Evolutionary conservation across 257 asterid species (phyloP).

Genomic region (Lycium barbarum): DNA sequence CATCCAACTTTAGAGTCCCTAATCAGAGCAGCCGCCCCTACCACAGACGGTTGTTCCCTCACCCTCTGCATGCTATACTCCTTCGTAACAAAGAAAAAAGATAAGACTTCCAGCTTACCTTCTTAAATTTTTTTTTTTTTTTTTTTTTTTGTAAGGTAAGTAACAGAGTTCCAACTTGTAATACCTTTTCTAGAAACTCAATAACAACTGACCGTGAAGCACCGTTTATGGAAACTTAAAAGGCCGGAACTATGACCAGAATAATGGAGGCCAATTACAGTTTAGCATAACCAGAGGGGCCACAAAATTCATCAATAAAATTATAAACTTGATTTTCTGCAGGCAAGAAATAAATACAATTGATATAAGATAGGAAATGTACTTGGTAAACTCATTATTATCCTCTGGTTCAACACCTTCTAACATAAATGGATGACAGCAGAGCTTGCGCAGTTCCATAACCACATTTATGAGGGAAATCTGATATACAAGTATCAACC

Average conservation of each 20-base stretch:
- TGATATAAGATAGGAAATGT: constrained; percentile 31
- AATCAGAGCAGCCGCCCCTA: constrained; percentile 4
- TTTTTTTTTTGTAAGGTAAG: neutral
- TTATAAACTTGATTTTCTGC: neutral
- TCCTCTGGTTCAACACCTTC: constrained; percentile 99
- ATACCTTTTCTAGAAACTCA: neutral
- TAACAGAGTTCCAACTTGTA: constrained; percentile 14
- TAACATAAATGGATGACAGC: constrained; percentile 96
- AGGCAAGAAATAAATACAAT: neutral
- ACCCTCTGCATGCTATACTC: constrained; percentile 23
- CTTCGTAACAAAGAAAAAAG: constrained; percentile 5
- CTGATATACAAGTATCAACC: constrained; percentile 51
- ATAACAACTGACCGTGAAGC: neutral
- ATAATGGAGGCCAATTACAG: constrained; percentile 15
- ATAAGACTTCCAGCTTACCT: constrained; percentile 8
- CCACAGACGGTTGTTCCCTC: constrained; percentile 8
- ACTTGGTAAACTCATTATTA: constrained; percentile 75
- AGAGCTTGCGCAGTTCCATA: constrained; percentile 98
- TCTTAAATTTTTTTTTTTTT: neutral
- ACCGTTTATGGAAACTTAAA: neutral
- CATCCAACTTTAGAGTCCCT: neutral
- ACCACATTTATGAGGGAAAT: constrained; percentile 95
- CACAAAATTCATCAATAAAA: constrained; percentile 10
- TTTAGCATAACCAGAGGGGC: constrained; percentile 10
- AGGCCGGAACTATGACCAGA: constrained; percentile 10